Percentiles rank a stretch among this genome's conserved stretches.
Evolutionary conservation across 2,329 filamentous ascomycete genomes (phyloP).

Genomic region (Ceratocystis ficicola): DNA sequence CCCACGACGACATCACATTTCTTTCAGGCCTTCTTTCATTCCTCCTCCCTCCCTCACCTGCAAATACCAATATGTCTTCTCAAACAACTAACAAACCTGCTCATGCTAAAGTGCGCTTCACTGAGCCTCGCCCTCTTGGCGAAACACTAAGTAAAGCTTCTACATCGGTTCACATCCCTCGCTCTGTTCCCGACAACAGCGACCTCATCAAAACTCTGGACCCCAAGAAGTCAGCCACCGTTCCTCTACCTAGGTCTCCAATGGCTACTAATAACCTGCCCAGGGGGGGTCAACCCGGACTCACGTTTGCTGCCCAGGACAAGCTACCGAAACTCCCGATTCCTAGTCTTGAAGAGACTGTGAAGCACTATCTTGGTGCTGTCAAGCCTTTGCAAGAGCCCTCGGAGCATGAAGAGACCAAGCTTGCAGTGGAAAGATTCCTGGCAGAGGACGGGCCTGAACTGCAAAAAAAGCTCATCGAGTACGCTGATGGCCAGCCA

Average conservation of each 20-base stretch:
- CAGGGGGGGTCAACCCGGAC: slow-evolving; percentile 50
- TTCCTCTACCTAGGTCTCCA: slow-evolving; percentile 24
- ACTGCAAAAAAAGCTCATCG: slow-evolving; percentile 77
- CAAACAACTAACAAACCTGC: slow-evolving; percentile 26
- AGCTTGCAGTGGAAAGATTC: slow-evolving; percentile 70
- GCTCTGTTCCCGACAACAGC: slow-evolving; percentile 31
- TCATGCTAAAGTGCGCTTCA: slow-evolving; percentile 34
- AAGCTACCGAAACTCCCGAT: slow-evolving; percentile 85
- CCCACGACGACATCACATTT: background rate
- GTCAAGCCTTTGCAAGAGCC: slow-evolving; percentile 68
- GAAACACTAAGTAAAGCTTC: slow-evolving; percentile 46
- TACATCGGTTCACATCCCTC: slow-evolving; percentile 27
- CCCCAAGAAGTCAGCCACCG: slow-evolving; percentile 4
- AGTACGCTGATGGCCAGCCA: slow-evolving; percentile 78
- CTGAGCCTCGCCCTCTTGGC: slow-evolving; percentile 59
- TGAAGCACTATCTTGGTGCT: slow-evolving; percentile 65
- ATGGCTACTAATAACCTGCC: slow-evolving; percentile 42
- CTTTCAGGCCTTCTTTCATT: background rate
- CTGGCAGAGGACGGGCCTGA: slow-evolving; percentile 67
- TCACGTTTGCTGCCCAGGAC: slow-evolving; percentile 84
- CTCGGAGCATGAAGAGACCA: slow-evolving; percentile 74
- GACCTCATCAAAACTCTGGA: slow-evolving; percentile 4
- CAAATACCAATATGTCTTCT: slow-evolving; percentile 4
- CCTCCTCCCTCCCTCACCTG: background rate
- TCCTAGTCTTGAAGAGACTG: slow-evolving; percentile 68